Conservation (phyloP, 768 basidiomycete species). For the Kwoniella europaea region DNA sequence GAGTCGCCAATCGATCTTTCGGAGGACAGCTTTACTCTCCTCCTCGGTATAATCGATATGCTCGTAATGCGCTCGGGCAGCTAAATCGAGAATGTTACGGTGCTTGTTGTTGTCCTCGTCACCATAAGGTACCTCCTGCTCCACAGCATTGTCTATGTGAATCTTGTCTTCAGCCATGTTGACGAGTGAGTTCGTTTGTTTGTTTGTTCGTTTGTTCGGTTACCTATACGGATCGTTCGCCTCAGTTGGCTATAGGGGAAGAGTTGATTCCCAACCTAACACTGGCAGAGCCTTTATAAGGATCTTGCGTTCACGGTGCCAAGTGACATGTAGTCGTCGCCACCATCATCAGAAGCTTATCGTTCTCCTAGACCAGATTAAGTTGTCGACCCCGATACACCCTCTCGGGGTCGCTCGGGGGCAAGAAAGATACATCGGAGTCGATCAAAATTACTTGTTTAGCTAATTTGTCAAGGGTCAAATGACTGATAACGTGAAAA, state of each 20-base stretch:
- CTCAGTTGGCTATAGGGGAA: no score
- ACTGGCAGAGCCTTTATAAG: no score
- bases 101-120: conserved; percentile 12
- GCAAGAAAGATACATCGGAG: not conserved
- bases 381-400: not conserved
- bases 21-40: conserved; percentile 3
- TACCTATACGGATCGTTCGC: no score
- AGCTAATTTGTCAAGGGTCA: not conserved
- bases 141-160: not conserved
- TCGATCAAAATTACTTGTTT: not conserved
- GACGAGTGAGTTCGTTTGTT: not conserved
- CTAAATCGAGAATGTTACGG: conserved; percentile 15
- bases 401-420: conserved; percentile 5
- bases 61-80: conserved; percentile 15
- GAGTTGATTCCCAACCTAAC: no score
- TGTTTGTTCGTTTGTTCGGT: no score
- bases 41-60: conserved; percentile 10
- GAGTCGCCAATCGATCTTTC: conserved; percentile 34
- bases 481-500: no score
- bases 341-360: conserved; percentile 8
- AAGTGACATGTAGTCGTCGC: not conserved
- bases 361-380: not conserved
- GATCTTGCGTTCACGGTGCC: no score
- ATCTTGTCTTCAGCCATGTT: conserved; percentile 13
- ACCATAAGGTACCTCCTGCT: conserved; percentile 4